Base-by-base conservation (phyloP, 2,329 filamentous ascomycete species). In the Hymenoscyphus occultus region DNA sequence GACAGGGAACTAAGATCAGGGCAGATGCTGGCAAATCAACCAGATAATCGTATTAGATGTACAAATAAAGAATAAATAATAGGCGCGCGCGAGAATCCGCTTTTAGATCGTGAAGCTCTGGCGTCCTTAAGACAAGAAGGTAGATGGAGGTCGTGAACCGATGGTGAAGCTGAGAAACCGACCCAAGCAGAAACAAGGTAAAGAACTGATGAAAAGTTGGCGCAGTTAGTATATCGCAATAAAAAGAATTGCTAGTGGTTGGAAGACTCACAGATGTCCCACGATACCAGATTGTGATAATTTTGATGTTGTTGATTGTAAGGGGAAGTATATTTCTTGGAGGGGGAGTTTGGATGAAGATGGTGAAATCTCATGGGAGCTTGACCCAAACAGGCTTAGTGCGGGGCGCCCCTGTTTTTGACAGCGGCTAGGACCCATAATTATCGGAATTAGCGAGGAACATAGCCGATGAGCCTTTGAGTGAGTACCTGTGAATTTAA, bases 261-360 rank as follows among this genome's bases (percentile, higher is more conserved):
- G 5, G 6, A 10, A 22, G 10, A 51, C 45, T 51, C 12, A 51
- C 45, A 51, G 45, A 51, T 10, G 3, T 28, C 45, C 22, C 45
- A 51, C 19, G 45, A 51, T 10, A 19, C 45, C 45, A 51, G n/a
- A 51, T 22, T 51, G 22, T 2, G 45, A 51, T 51, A 51, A 51
- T 51, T 16, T 51, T 51, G 45, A 51, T 51, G 45, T 51, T 51
- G 45, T 51, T 51, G 45, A 51, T 22, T 51, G 45, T 51, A 22
- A 22, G 45, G 22, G 22, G 45, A 51, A 51, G n/a, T 51, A n/a
- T 19, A 22, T 51, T 51, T 12, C 45, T 28, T 28, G 45, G 45
- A 22, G 45, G 45, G 22, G 45, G 45, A 28, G n/a, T 51, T 51
- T 51, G 45, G 19, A 51, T 51, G 45, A 51, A 51, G 45, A 51